phyloP scores from a whole-genome alignment of 768 basidiomycete species.

The Chalciporus piperatus region DNA sequence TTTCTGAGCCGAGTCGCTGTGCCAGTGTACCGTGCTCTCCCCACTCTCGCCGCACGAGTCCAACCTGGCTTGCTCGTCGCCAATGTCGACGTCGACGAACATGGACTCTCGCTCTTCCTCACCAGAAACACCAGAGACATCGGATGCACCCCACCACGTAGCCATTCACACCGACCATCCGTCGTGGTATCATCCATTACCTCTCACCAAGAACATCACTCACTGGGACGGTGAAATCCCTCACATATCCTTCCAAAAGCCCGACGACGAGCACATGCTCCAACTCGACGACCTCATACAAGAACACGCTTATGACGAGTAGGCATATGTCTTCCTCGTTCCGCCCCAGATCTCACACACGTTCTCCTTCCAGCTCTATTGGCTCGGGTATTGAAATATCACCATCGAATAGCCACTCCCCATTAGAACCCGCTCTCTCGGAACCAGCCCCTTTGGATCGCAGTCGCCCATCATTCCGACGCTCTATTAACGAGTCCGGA shows the following conservation, averaged over 20 bases:
- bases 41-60: slow-evolving; percentile 5
- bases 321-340: slow-evolving; percentile 27
- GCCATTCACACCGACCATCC: slow-evolving; percentile 49
- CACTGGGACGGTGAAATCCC: slow-evolving; percentile 45
- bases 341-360: slow-evolving; percentile 1
- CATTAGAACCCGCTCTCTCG: slow-evolving; percentile 35
- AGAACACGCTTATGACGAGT: slow-evolving; percentile 77
- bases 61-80: slow-evolving; percentile 9
- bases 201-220: slow-evolving; percentile 41
- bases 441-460: slow-evolving; percentile 29
- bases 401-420: slow-evolving; percentile 6
- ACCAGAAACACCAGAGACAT: slow-evolving; percentile 64
- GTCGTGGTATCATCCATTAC: slow-evolving; percentile 56
- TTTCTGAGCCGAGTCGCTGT: not conserved
- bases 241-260: slow-evolving; percentile 41
- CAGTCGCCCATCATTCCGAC: slow-evolving; percentile 32
- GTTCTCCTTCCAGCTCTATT: slow-evolving; percentile 13
- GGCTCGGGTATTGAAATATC: slow-evolving; percentile 21
- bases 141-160: slow-evolving; percentile 50
- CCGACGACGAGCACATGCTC: slow-evolving; percentile 56
- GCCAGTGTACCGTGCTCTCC: not conserved
- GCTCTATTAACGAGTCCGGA: slow-evolving; percentile 25
- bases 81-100: slow-evolving; percentile 62
- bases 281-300: slow-evolving; percentile 72
- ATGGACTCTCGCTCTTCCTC: slow-evolving; percentile 69